Evolutionary conservation across 768 basidiomycete genomes (phyloP).

Genomic region (Lentinula boryana): DNA sequence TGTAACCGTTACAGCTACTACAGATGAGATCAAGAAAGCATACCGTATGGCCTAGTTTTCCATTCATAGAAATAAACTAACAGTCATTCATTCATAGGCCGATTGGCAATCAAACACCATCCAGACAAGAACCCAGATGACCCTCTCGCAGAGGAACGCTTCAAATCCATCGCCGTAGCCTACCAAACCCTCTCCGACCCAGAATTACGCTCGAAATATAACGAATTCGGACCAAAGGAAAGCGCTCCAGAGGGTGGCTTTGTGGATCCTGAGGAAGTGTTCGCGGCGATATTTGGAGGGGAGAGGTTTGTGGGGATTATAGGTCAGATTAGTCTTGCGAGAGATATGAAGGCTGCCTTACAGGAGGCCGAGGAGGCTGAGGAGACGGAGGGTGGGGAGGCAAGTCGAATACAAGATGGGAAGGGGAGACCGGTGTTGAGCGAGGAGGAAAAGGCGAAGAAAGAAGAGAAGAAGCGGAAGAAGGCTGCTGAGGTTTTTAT

Average conservation of each 20-base stretch:
- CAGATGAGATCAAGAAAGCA: constrained; percentile 87
- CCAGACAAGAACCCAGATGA: constrained; percentile 92
- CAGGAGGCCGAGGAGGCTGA: constrained; percentile 81
- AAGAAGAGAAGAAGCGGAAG: constrained; percentile 67
- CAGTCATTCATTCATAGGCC: constrained; percentile 34
- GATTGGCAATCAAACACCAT: constrained; percentile 85
- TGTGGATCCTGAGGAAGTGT: constrained; percentile 81
- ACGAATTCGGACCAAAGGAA: constrained; percentile 87
- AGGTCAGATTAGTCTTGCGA: constrained; percentile 80
- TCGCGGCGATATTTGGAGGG: constrained; percentile 84
- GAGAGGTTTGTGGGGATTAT: constrained; percentile 84
- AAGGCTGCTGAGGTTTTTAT: constrained; percentile 60
- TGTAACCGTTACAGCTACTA: constrained; percentile 65
- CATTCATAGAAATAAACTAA: background rate
- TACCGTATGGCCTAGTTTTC: constrained; percentile 46
- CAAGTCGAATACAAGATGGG: constrained; percentile 37
- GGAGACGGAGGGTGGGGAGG: constrained; percentile 25
- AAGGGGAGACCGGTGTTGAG: constrained; percentile 48
- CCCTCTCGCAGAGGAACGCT: constrained; percentile 79
- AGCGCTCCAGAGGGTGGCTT: constrained; percentile 75
- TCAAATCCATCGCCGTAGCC: constrained; percentile 87
- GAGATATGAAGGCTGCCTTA: constrained; percentile 89
- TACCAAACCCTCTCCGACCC: constrained; percentile 84
- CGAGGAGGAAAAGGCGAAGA: constrained; percentile 69
- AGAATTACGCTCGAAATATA: constrained; percentile 74